Evolutionary conservation across 306 rosid species (phyloP), one percentile per base, ranked within the genome.

Genomic region (Lotus japonicus): DNA sequence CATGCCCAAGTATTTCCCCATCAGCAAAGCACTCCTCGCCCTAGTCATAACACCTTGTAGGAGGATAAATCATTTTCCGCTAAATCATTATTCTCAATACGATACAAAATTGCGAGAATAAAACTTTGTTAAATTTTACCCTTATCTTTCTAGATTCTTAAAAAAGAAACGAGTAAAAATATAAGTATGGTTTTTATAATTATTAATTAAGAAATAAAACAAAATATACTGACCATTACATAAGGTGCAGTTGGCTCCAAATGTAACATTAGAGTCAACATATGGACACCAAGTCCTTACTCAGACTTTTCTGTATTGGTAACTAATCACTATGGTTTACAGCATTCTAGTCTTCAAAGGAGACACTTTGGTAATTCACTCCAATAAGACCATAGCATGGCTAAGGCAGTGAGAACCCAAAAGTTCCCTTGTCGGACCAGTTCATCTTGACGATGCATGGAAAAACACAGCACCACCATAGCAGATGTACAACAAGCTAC

Each of bases 181-280:
- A 26, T n/a, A 48, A 21, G 53, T 58, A 21, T 35, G 5, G 11
- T 35, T 49, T 49, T 38, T 58, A 15, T 10, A 45, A 38, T 10
- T 14, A 59, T 39, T 26, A 72, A 23, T 19, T 52, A 11, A 51
- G 52, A 23, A 52, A 10, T 42, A 52, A 43, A 17, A 35, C 46
- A 21, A 51, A 58, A 35, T n/a, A 58, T 8, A 13, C 11, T 35
- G 9, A 35, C 43, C 11, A 26, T 64, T 64, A 64, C 44, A 21
- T 1, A 50, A 13, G 36, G 28, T 14, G 36, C 57, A 43, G 35
- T 54, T 73, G 74, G 28, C 72, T 53, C 55, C 38, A 60, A 66
- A 14, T 11, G 50, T 4, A 73, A 50, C 66, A 60, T 60, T 5
- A 79, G 75, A 68, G 61, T 81, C 69, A 68, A 68, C 60, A 68